phyloP scores from a whole-genome alignment of 1,284 basidiomycete species.

The Microbotryomycetes sp. region DNA sequence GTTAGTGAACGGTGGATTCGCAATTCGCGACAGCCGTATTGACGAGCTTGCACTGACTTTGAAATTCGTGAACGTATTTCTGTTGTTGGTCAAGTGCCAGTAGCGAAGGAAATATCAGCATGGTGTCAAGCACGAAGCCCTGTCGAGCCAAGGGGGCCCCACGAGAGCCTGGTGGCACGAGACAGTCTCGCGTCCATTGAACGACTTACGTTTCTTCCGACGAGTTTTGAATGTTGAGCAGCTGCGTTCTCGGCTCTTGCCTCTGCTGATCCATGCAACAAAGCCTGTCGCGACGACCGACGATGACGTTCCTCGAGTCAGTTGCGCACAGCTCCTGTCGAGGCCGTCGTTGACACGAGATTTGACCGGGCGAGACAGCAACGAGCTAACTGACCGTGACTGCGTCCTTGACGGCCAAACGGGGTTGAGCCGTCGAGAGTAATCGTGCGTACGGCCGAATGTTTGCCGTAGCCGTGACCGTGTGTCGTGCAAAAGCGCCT shows the following conservation, averaged over 20 bases:
- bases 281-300: constrained; percentile 41
- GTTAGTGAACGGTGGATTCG: not conserved
- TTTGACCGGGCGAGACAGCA: too few relatives aligned
- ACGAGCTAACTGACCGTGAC: not conserved
- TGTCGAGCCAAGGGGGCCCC: not conserved
- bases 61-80: constrained; percentile 64
- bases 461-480: too few relatives aligned
- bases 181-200: not conserved
- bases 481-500: too few relatives aligned
- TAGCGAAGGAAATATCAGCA: not conserved
- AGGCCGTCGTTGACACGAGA: too few relatives aligned
- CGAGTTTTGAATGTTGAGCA: constrained; percentile 71
- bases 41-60: constrained; percentile 53
- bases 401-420: not conserved
- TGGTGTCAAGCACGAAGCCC: not conserved
- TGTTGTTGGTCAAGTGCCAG: not conserved
- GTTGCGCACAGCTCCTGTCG: not conserved
- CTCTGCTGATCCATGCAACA: constrained; percentile 71
- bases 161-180: constrained; percentile 48
- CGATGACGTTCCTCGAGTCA: not conserved
- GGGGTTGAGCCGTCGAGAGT: not conserved
- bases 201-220: constrained; percentile 60
- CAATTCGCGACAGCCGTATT: too few relatives aligned
- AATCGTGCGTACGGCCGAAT: too few relatives aligned
- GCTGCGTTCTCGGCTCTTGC: constrained; percentile 71